Percentiles rank a stretch among this genome's conserved stretches.
phyloP scores from a whole-genome alignment of 2,329 filamentous ascomycete genomes.

The Aspergillus novoparasiticus region DNA sequence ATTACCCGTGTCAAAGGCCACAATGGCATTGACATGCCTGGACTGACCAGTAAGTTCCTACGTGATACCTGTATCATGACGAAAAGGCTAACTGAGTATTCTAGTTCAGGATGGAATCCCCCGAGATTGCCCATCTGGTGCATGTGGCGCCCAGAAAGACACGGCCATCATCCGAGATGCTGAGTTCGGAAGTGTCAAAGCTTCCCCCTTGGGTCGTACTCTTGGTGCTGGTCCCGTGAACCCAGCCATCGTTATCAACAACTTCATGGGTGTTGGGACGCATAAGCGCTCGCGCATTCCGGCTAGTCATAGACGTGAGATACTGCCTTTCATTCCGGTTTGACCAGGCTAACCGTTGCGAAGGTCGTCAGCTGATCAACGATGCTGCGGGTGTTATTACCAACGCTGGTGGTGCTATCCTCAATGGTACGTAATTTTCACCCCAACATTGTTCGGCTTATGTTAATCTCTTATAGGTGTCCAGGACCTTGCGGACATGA shows the following conservation, averaged over 20 bases:
- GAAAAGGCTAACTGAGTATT: slow-evolving; percentile 9
- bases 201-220: slow-evolving; percentile 66
- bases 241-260: slow-evolving; percentile 58
- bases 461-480: neutral
- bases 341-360: slow-evolving; percentile 25
- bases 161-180: slow-evolving; percentile 68
- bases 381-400: slow-evolving; percentile 32
- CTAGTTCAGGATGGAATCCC: slow-evolving; percentile 66
- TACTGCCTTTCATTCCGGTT: too few species aligned
- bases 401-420: slow-evolving; percentile 26
- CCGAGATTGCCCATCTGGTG: slow-evolving; percentile 64
- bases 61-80: neutral
- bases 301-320: neutral
- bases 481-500: slow-evolving; percentile 12
- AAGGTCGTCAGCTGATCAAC: slow-evolving; percentile 17
- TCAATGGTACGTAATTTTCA: slow-evolving; percentile 7
- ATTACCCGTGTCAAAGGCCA: slow-evolving; percentile 59
- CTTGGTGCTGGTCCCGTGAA: slow-evolving; percentile 62
- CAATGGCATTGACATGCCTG: slow-evolving; percentile 65
- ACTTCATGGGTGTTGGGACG: slow-evolving; percentile 57
- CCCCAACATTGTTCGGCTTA: neutral
- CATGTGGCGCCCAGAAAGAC: slow-evolving; percentile 68
- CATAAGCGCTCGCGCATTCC: neutral
- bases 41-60: slow-evolving; percentile 53
- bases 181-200: slow-evolving; percentile 59